Base-by-base conservation (phyloP, 2,329 filamentous ascomycete genomes). In the Talaromyces piceae region DNA sequence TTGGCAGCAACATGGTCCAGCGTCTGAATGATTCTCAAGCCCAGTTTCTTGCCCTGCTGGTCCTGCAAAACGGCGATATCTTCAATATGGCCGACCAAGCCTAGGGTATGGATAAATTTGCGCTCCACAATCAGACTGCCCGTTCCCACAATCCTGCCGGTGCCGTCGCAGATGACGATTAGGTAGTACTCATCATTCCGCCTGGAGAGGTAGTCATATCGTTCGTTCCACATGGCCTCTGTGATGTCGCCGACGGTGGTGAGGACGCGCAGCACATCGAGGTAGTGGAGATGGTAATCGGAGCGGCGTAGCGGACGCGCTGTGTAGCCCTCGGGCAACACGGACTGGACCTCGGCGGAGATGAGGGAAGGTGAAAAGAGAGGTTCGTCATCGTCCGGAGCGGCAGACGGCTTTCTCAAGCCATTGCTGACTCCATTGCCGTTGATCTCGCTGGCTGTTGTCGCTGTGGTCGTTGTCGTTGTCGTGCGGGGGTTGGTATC, bases 11-110 rank as follows among this genome's bases (percentile, higher is more conserved):
- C 84, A 66, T 79, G 86, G 71, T 97, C 91, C 65, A 98, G 79
- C 6, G 91, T 90, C 73, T 97, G 88, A 63, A 97, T 97, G 59
- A 97, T 86, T 59, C 89, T 81, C 64, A 96, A 75, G 4, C 93
- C 93, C 41, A 97, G 78, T 74, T 95, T 96, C 81, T 97, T 96
- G 60, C 93, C 93, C 72, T 97, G 93, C 73, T 97, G 90, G 62
- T 94, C 88, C 73, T 91, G 90, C 58, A 88, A 84, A 31, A 98
- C 91, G 16, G 91, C 91, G 67, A 98, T 96, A 67, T 98, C 93
- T 71, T 97, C 93, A 70, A 97, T 96, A 72, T 97, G 93, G 11
- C 91, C 93, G 23, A 96, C 91, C 59, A 68, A 58, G 5, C 73
- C 73, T 41, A 74, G 64, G 12, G 66, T 64, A 53, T 75, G 73